Conservation (phyloP, 305 asterid genomes). For the Ruellia speciosa region DNA sequence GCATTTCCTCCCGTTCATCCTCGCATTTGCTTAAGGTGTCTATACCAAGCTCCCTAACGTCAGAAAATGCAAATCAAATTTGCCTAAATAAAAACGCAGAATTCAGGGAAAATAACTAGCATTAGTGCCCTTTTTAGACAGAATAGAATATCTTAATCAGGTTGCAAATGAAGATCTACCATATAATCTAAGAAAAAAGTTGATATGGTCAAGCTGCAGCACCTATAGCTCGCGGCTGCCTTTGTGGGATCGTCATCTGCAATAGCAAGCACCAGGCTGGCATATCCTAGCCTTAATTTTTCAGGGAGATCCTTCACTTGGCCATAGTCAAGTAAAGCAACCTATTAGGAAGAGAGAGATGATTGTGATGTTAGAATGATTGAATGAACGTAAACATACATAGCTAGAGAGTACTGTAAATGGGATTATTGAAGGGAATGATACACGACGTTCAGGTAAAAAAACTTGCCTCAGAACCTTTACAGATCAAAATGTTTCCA, state of each 20-base stretch:
- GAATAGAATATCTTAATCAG: background rate
- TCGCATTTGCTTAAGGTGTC: constrained; percentile 56
- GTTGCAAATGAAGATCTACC: background rate
- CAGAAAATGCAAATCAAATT: constrained; percentile 7
- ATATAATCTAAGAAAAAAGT: constrained; percentile 8
- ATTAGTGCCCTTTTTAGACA: too few relatives aligned
- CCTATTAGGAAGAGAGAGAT: constrained; percentile 36
- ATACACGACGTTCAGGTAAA: constrained; percentile 12
- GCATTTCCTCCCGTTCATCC: constrained; percentile 69
- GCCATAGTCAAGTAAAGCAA: constrained; percentile 93
- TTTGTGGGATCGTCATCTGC: constrained; percentile 75
- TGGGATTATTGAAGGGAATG: constrained; percentile 15
- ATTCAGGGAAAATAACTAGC: too few relatives aligned
- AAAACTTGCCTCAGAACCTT: constrained; percentile 77
- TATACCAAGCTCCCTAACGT: constrained; percentile 82
- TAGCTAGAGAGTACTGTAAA: too few relatives aligned
- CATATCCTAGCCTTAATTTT: constrained; percentile 81
- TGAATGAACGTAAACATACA: too few relatives aligned
- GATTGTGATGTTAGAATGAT: too few relatives aligned
- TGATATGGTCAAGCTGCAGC: constrained; percentile 18
- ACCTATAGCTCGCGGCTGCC: constrained; percentile 90
- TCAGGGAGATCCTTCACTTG: constrained; percentile 99
- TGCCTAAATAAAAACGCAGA: background rate
- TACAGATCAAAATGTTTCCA: constrained; percentile 90
- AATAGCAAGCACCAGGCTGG: constrained; percentile 78